A percentile compares a stretch with the other conserved stretches of the same genome.
Evolutionary conservation across 768 basidiomycete genomes (phyloP).

Genomic region (Lactifluus volemus): DNA sequence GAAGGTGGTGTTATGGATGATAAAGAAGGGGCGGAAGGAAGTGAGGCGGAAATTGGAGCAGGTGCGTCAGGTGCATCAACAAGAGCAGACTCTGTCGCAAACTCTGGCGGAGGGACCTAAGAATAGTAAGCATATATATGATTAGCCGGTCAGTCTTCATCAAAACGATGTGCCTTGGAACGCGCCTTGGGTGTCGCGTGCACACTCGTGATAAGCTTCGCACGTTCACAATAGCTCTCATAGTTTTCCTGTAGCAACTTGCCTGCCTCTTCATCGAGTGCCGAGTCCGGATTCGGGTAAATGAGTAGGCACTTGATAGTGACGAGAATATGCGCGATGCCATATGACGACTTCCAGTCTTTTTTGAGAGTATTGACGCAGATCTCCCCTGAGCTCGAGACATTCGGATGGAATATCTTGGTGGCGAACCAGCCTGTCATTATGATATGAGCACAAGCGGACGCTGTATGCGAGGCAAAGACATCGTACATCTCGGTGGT

Average conservation of each 20-base stretch:
- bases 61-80: constrained; percentile 24
- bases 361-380: constrained; percentile 97
- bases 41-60: constrained; percentile 24
- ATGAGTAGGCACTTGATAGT: constrained; percentile 95
- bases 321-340: constrained; percentile 84
- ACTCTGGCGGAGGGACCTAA: constrained; percentile 53
- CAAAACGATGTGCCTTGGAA: neutral
- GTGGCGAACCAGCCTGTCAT: constrained; percentile 75
- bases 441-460: neutral
- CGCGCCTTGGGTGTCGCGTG: constrained; percentile 77
- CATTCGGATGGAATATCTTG: constrained; percentile 97
- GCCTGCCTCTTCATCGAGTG: constrained; percentile 92
- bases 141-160: neutral
- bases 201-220: constrained; percentile 81
- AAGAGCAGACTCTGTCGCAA: constrained; percentile 31
- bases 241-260: constrained; percentile 88
- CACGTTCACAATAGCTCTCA: constrained; percentile 76
- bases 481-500: constrained; percentile 80
- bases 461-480: neutral
- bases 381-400: constrained; percentile 83
- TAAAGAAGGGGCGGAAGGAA: constrained; percentile 27
- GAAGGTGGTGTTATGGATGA: constrained; percentile 25
- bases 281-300: constrained; percentile 94
- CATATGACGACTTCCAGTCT: constrained; percentile 90
- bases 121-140: neutral